phyloP scores from a whole-genome alignment of 2,329 filamentous ascomycete species.

The Botrytis porri region DNA sequence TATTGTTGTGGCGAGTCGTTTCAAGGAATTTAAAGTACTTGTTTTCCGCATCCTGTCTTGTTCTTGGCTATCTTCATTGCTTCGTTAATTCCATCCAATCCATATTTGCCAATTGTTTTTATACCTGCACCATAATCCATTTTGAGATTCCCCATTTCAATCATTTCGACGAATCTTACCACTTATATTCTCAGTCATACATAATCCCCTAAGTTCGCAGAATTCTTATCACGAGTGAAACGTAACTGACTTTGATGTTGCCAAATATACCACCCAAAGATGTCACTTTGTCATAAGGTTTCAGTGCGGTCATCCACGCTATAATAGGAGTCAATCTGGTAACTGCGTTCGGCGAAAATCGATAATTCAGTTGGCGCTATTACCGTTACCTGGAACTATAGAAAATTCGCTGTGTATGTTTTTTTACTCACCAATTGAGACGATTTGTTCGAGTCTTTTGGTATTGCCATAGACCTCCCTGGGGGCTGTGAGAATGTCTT shows the following conservation, averaged over 20 bases:
- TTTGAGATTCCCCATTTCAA: conserved; percentile 25
- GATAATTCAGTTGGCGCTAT: conserved; percentile 22
- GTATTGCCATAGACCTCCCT: not conserved
- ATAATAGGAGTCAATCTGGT: conserved; percentile 18
- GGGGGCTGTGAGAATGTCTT: conserved; percentile 34
- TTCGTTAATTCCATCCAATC: conserved; percentile 20
- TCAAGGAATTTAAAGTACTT: conserved; percentile 20
- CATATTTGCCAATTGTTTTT: conserved; percentile 19
- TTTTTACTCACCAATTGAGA: conserved; percentile 19
- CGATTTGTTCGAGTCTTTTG: conserved; percentile 6
- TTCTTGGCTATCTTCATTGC: conserved; percentile 17
- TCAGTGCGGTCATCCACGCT: conserved; percentile 19
- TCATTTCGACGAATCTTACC: conserved; percentile 20
- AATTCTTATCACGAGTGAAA: conserved; percentile 20
- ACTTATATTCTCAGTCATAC: conserved; percentile 21
- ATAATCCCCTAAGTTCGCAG: conserved; percentile 20
- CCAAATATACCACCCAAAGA: conserved; percentile 24
- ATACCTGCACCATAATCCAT: conserved; percentile 18
- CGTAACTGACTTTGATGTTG: conserved; percentile 20
- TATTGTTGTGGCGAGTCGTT: conserved; percentile 2
- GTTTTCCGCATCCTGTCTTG: conserved; percentile 18
- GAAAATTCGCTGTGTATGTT: conserved; percentile 12
- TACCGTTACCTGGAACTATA: conserved; percentile 15
- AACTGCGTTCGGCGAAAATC: conserved; percentile 23
- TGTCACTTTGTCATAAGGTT: conserved; percentile 13